phyloP scores from a whole-genome alignment of 2,329 filamentous ascomycete genomes.

The Purpureocillium takamizusanense region DNA sequence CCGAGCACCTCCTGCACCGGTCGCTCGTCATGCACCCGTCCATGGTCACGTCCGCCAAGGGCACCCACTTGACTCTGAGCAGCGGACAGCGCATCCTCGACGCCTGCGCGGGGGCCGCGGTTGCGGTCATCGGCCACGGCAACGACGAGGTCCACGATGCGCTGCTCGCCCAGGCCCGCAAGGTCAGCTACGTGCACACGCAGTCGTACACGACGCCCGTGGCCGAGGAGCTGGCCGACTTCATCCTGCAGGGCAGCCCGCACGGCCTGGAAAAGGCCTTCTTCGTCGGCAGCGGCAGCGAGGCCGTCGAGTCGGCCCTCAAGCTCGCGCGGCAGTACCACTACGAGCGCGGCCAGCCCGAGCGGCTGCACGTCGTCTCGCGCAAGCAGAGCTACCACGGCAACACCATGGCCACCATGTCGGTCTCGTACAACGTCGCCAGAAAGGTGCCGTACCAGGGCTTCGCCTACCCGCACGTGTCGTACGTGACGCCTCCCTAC shows the following conservation, averaged over 20 bases:
- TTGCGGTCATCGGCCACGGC: constrained; percentile 55
- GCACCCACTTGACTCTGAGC: constrained; percentile 20
- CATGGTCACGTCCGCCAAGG: constrained; percentile 31
- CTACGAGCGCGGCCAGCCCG: constrained; percentile 25
- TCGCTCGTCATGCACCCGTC: constrained; percentile 14
- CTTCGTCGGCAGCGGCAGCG: constrained; percentile 15
- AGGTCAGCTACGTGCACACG: constrained; percentile 18
- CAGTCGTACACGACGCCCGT: constrained; percentile 13
- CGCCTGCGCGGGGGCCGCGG: constrained; percentile 30
- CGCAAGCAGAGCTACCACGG: constrained; percentile 39
- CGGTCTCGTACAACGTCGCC: constrained; percentile 21
- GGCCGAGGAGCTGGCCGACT: constrained; percentile 18
- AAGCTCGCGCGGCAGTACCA: constrained; percentile 41
- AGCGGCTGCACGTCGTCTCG: constrained; percentile 32
- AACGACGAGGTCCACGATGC: constrained; percentile 46
- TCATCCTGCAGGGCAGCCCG: constrained; percentile 13
- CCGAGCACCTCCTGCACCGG: constrained; percentile 14
- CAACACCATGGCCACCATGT: constrained; percentile 37
- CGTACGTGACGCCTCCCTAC: constrained; percentile 15
- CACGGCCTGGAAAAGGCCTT: constrained; percentile 14
- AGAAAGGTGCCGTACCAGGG: constrained; percentile 17
- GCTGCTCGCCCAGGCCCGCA: constrained; percentile 42
- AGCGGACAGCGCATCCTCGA: constrained; percentile 6
- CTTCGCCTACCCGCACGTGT: constrained; percentile 14
- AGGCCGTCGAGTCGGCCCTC: constrained; percentile 35